phyloP scores from a whole-genome alignment of 306 rosid genomes.

The Castanospermum australe region DNA sequence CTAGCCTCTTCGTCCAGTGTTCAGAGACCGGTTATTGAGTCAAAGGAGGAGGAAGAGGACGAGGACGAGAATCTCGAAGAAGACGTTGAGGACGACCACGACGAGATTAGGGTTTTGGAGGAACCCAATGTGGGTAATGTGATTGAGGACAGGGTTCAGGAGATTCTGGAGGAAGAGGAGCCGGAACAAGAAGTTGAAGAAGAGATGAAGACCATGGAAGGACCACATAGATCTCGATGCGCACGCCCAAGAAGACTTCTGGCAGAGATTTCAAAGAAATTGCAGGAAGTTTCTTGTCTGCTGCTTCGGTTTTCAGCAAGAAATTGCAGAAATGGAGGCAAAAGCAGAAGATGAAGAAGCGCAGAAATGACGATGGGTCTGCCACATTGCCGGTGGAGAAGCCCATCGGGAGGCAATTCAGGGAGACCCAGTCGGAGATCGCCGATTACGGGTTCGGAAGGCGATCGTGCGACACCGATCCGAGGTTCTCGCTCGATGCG shows the following conservation, averaged over 20 bases:
- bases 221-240: conserved; percentile 94
- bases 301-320: conserved; percentile 90
- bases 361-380: conserved; percentile 67
- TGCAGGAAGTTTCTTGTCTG: conserved; percentile 96
- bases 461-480: conserved; percentile 91
- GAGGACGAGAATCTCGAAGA: conserved; percentile 32
- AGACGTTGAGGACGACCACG: background rate
- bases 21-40: conserved; percentile 57
- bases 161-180: conserved; percentile 68
- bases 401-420: conserved; percentile 78
- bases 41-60: conserved; percentile 47
- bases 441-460: conserved; percentile 93
- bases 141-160: conserved; percentile 58
- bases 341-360: conserved; percentile 85
- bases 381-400: conserved; percentile 83
- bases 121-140: conserved; percentile 42
- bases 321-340: conserved; percentile 89
- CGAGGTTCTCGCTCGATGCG: conserved; percentile 74
- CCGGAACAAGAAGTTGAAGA: conserved; percentile 28
- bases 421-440: conserved; percentile 93
- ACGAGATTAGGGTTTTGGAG: conserved; percentile 45
- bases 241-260: conserved; percentile 61
- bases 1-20: conserved; percentile 48
- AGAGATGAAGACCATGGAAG: conserved; percentile 80
- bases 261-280: conserved; percentile 88